These are phyloP conservation scores for Suillus decipiens DNA, from an alignment of 768 basidiomycete genomes.

Conservation along the genomic window DNA sequence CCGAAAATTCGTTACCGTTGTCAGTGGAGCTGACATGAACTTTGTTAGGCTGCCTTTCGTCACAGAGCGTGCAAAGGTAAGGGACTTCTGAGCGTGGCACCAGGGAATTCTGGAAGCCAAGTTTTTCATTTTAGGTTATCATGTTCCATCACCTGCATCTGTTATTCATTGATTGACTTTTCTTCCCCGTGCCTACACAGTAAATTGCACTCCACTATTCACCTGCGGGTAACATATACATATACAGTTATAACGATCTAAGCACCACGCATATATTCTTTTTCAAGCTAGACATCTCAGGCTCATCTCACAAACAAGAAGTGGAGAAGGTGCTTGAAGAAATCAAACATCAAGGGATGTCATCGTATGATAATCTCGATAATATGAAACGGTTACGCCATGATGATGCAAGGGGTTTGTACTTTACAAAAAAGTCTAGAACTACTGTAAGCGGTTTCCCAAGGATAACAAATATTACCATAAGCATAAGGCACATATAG, in stretches of 20 bases:
- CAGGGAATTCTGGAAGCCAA: slow-evolving; percentile 89
- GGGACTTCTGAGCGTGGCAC: slow-evolving; percentile 90
- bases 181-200: slow-evolving; percentile 40
- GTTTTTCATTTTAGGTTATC: slow-evolving; percentile 21
- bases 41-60: slow-evolving; percentile 96
- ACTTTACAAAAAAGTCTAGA: background rate
- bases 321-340: slow-evolving; percentile 62
- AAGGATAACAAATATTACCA: background rate
- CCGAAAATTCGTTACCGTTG: slow-evolving; percentile 86
- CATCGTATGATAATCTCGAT: slow-evolving; percentile 18
- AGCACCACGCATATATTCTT: slow-evolving; percentile 83
- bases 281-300: slow-evolving; percentile 75
- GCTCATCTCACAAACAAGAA: slow-evolving; percentile 54
- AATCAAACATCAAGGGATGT: slow-evolving; percentile 72
- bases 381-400: background rate
- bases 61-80: slow-evolving; percentile 99
- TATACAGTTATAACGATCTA: slow-evolving; percentile 65
- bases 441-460: background rate
- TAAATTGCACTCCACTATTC: slow-evolving; percentile 80
- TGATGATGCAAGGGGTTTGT: background rate
- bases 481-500: background rate
- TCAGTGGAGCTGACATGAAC: slow-evolving; percentile 99
- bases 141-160: background rate
- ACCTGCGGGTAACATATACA: slow-evolving; percentile 85
- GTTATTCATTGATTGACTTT: slow-evolving; percentile 8